Evolutionary conservation across 805 yeast genomes (phyloP).

Genomic region (Zygoascus ofunaensis): DNA sequence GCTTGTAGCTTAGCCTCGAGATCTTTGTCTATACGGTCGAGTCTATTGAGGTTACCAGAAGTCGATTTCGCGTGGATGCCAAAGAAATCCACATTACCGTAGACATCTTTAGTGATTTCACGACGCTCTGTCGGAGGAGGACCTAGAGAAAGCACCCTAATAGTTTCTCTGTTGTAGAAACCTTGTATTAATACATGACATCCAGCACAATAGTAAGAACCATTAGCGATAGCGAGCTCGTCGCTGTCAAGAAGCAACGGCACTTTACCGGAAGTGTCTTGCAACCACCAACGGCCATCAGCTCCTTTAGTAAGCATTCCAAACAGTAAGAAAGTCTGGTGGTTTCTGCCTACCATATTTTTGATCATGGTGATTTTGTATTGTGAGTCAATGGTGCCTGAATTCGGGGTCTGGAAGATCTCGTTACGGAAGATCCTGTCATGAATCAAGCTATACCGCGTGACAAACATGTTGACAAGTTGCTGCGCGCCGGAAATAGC

Average conservation of each 20-base stretch:
- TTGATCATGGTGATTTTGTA: constrained; percentile 59
- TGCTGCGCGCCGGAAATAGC: constrained; percentile 19
- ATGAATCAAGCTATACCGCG: constrained; percentile 52
- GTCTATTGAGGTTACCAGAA: constrained; percentile 8
- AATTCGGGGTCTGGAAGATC: constrained; percentile 48
- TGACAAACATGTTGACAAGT: constrained; percentile 23
- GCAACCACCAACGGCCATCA: constrained; percentile 64
- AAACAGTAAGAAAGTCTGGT: constrained; percentile 61
- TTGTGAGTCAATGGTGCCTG: constrained; percentile 19
- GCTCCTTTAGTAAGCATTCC: constrained; percentile 62
- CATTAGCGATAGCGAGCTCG: constrained; percentile 41
- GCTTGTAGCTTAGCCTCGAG: constrained; percentile 45
- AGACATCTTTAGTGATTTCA: constrained; percentile 52
- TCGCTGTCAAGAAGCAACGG: constrained; percentile 47
- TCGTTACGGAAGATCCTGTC: constrained; percentile 74
- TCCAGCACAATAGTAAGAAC: constrained; percentile 61
- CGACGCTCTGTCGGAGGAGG: constrained; percentile 87
- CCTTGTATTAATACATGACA: constrained; percentile 79
- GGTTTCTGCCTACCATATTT: constrained; percentile 78
- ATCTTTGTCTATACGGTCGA: constrained; percentile 49
- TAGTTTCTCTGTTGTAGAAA: constrained; percentile 49
- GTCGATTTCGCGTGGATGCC: constrained; percentile 32
- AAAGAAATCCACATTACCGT: constrained; percentile 70
- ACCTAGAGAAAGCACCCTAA: constrained; percentile 65
- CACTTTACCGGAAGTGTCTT: constrained; percentile 71